Evolutionary conservation across 495 filamentous ascomycete genomes (phyloP).

Genomic region (Xylaria bambusicola): DNA sequence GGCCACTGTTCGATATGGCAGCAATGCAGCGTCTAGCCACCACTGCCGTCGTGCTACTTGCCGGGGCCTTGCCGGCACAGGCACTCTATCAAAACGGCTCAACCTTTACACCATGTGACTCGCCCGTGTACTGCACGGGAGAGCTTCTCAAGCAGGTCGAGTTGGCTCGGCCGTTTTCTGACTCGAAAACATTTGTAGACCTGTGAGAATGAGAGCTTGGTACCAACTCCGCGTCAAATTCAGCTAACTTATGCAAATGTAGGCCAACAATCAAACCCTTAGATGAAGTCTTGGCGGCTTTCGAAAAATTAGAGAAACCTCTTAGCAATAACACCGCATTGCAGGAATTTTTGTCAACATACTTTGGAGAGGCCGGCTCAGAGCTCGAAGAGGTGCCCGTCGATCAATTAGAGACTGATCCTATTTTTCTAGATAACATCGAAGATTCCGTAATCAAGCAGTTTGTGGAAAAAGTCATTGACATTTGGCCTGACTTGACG

Average conservation of each 20-base stretch:
- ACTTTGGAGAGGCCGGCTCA: conserved; percentile 50
- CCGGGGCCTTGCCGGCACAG: conserved; percentile 14
- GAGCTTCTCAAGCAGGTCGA: conserved; percentile 50
- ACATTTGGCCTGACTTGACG: conserved; percentile 55
- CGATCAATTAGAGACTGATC: conserved; percentile 41
- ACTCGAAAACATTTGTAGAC: conserved; percentile 57
- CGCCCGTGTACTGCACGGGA: conserved; percentile 51
- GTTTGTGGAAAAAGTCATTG: conserved; percentile 49
- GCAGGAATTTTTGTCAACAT: conserved; percentile 42
- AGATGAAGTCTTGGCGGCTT: conserved; percentile 47
- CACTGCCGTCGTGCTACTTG: conserved; percentile 28
- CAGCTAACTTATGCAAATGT: conserved; percentile 13
- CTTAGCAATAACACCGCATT: conserved; percentile 52
- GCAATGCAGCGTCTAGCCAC: conserved; percentile 10
- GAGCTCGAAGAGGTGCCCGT: conserved; percentile 48
- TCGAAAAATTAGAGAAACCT: conserved; percentile 44
- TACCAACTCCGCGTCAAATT: neutral
- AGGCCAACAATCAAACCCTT: conserved; percentile 50
- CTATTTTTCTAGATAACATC: conserved; percentile 46
- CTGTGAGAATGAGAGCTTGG: conserved; percentile 39
- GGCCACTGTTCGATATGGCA: conserved; percentile 6
- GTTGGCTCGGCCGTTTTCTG: conserved; percentile 48
- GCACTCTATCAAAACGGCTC: conserved; percentile 51
- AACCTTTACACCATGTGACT: conserved; percentile 49
- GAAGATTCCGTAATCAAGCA: conserved; percentile 46